Percentiles rank a stretch among this genome's conserved stretches.
Evolutionary conservation across 768 basidiomycete genomes (phyloP).

Genomic region (Phylloporus scabripes): DNA sequence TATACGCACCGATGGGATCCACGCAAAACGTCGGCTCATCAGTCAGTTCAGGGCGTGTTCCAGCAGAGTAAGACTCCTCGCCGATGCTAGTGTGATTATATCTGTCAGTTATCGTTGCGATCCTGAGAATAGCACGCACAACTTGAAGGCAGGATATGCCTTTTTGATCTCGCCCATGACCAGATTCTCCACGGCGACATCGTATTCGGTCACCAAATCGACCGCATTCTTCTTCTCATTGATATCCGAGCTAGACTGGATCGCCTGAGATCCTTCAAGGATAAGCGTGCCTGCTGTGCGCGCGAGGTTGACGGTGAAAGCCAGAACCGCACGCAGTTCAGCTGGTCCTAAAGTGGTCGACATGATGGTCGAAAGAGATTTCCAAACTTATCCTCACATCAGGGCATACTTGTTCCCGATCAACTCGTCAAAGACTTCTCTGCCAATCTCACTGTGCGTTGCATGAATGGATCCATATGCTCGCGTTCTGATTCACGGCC

Average conservation of each 20-base stretch:
- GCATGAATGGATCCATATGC: too few relatives aligned
- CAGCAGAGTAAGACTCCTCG: slow-evolving; percentile 86
- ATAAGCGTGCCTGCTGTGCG: slow-evolving; percentile 71
- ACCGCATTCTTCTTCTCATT: slow-evolving; percentile 91
- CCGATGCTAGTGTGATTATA: slow-evolving; percentile 58
- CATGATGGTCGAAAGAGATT: slow-evolving; percentile 22
- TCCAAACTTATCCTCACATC: not conserved
- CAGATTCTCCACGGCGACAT: slow-evolving; percentile 84
- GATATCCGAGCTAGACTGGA: slow-evolving; percentile 52
- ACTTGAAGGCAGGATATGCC: slow-evolving; percentile 71
- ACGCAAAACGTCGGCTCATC: slow-evolving; percentile 94
- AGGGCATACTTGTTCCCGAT: too few relatives aligned
- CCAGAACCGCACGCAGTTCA: slow-evolving; percentile 57
- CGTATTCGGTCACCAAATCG: slow-evolving; percentile 93
- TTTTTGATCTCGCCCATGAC: slow-evolving; percentile 63
- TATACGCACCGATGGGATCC: slow-evolving; percentile 77
- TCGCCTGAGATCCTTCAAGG: slow-evolving; percentile 69
- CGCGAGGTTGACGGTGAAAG: slow-evolving; percentile 68
- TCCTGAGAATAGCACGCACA: slow-evolving; percentile 50
- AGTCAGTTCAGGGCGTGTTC: slow-evolving; percentile 62
- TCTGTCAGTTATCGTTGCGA: not conserved
- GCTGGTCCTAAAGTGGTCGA: slow-evolving; percentile 26
- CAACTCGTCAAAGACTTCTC: too few relatives aligned
- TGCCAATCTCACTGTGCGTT: too few relatives aligned
- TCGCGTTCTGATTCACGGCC: too few relatives aligned